phyloP scores from a whole-genome alignment of 2,329 filamentous ascomycete genomes.

The Fusarium circinatum region DNA sequence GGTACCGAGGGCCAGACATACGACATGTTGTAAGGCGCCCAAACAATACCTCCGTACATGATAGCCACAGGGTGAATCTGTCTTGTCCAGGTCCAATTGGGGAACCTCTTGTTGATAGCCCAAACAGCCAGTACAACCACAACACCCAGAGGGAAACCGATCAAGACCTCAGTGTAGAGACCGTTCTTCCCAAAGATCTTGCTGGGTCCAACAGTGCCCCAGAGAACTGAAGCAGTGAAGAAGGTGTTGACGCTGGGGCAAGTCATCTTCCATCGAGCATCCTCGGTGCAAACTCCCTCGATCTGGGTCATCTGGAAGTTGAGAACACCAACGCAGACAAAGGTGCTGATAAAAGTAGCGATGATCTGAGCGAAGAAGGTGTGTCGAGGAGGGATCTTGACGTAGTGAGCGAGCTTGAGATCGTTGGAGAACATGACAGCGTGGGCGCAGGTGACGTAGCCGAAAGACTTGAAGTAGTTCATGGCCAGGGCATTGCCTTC shows the following conservation, averaged over 20 bases:
- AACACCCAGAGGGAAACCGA: conserved; percentile 63
- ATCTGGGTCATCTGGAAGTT: conserved; percentile 63
- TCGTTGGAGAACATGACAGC: conserved; percentile 62
- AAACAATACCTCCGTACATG: conserved; percentile 58
- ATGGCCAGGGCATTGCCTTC: conserved; percentile 63
- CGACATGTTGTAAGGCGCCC: conserved; percentile 62
- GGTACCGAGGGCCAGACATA: conserved; percentile 64
- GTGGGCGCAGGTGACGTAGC: conserved; percentile 61
- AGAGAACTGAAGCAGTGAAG: conserved; percentile 66
- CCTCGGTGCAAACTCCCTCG: conserved; percentile 58
- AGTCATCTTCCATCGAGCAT: conserved; percentile 60
- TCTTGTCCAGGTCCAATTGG: conserved; percentile 52
- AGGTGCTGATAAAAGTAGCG: conserved; percentile 64
- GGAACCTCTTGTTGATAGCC: conserved; percentile 53
- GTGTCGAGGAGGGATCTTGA: conserved; percentile 69
- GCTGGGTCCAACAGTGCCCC: conserved; percentile 63
- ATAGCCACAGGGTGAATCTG: conserved; percentile 61
- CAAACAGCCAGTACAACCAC: conserved; percentile 57
- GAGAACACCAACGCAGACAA: conserved; percentile 61
- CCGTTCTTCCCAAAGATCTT: conserved; percentile 61
- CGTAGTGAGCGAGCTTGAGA: conserved; percentile 63
- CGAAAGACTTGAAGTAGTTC: conserved; percentile 66
- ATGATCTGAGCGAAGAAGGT: conserved; percentile 69
- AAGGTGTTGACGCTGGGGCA: conserved; percentile 66
- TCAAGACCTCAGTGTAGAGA: conserved; percentile 58